A percentile compares a stretch with the other conserved stretches of the same genome.
Evolutionary conservation across 306 rosid species (phyloP).

Genomic region (Cicer chorassanicum): DNA sequence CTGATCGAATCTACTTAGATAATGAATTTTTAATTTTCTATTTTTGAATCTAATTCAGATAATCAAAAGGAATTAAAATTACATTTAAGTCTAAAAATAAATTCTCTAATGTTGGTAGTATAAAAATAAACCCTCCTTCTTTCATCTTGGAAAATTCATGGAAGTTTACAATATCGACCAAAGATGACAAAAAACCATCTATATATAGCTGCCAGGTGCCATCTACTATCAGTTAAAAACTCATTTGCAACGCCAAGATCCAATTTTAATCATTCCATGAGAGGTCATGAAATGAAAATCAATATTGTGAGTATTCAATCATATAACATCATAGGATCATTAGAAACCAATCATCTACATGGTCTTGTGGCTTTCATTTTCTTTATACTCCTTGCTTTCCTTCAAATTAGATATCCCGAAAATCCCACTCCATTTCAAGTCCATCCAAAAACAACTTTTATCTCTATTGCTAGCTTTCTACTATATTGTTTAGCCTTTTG

Average conservation of each 20-base stretch:
- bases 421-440: neutral
- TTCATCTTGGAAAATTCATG: too few relatives aligned
- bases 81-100: too few relatives aligned
- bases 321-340: neutral
- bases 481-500: neutral
- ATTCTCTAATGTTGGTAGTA: too few relatives aligned
- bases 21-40: too few relatives aligned
- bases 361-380: neutral
- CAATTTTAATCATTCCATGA: neutral
- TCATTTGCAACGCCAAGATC: neutral
- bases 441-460: neutral
- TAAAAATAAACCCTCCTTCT: too few relatives aligned
- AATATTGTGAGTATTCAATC: neutral
- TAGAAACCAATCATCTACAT: slow-evolving; percentile 12
- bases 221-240: too few relatives aligned
- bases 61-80: too few relatives aligned
- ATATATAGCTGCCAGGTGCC: too few relatives aligned
- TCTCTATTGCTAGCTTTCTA: slow-evolving; percentile 23
- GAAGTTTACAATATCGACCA: too few relatives aligned
- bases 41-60: too few relatives aligned
- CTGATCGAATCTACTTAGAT: too few relatives aligned
- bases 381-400: neutral
- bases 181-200: too few relatives aligned
- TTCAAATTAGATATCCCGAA: neutral
- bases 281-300: neutral